Percentiles rank a stretch among this genome's conserved stretches.
These are phyloP conservation scores for Talaromyces nanjingensis DNA, from an alignment of 495 filamentous ascomycete genomes.

Conservation along the genomic window DNA sequence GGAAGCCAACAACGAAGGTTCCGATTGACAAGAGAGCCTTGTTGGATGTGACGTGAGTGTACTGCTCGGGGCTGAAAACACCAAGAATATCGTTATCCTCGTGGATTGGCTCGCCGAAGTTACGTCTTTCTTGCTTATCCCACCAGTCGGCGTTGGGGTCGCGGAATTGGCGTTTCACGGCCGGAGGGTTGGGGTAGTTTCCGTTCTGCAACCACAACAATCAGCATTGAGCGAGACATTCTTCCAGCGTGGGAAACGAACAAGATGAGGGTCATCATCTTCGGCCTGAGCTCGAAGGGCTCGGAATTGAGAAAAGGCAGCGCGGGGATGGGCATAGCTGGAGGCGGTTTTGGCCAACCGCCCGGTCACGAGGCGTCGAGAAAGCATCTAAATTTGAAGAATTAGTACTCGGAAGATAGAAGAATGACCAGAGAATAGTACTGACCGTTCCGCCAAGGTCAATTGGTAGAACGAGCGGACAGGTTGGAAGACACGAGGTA, in stretches of 20 bases:
- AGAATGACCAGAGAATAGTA: not conserved
- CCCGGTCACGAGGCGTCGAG: slow-evolving; percentile 49
- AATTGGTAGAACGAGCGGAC: slow-evolving; percentile 17
- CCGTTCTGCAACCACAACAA: slow-evolving; percentile 58
- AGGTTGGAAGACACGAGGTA: slow-evolving; percentile 9
- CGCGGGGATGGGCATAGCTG: slow-evolving; percentile 46
- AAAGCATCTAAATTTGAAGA: slow-evolving; percentile 51
- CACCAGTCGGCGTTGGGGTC: slow-evolving; percentile 95
- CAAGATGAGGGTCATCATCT: slow-evolving; percentile 71
- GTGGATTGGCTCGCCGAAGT: slow-evolving; percentile 92
- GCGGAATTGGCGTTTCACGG: slow-evolving; percentile 76
- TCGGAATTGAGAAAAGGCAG: slow-evolving; percentile 45
- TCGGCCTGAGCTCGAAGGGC: slow-evolving; percentile 47
- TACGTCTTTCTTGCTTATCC: slow-evolving; percentile 94
- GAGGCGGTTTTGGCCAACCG: slow-evolving; percentile 38
- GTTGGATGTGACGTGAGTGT: slow-evolving; percentile 70
- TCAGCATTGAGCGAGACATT: slow-evolving; percentile 11
- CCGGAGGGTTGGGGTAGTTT: slow-evolving; percentile 82
- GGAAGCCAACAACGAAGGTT: slow-evolving; percentile 60
- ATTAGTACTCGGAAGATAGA: not conserved
- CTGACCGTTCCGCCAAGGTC: slow-evolving; percentile 26
- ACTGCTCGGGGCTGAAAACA: slow-evolving; percentile 82
- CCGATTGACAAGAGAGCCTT: slow-evolving; percentile 70
- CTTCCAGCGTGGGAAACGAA: slow-evolving; percentile 25
- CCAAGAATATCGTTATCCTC: slow-evolving; percentile 96